Conservation (phyloP, 2,329 filamentous ascomycete species). For the Amylocarpus encephaloides region DNA sequence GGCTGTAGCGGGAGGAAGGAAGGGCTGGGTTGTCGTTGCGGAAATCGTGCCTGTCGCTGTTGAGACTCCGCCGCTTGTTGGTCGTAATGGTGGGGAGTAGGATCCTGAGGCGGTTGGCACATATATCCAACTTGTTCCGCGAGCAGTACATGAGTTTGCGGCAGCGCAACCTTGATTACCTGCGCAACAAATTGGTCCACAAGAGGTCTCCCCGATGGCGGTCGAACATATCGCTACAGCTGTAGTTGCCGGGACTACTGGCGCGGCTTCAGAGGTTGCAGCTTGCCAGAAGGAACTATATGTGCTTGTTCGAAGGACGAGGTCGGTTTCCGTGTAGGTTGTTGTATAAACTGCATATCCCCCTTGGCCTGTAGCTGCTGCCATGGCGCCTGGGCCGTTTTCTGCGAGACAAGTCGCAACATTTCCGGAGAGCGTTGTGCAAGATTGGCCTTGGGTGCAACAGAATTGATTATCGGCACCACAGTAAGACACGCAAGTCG, state of each 20-base stretch:
- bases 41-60: conserved; percentile 51
- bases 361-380: conserved; percentile 34
- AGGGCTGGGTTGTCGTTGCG: conserved; percentile 40
- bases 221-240: conserved; percentile 46
- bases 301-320: conserved; percentile 51
- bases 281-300: conserved; percentile 43
- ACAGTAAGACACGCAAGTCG: conserved; percentile 45
- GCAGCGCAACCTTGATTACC: conserved; percentile 59
- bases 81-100: conserved; percentile 39
- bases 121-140: conserved; percentile 34
- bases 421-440: conserved; percentile 43
- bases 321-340: conserved; percentile 53
- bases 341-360: conserved; percentile 30
- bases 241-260: conserved; percentile 1
- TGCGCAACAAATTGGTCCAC: conserved; percentile 65
- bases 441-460: conserved; percentile 43
- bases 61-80: conserved; percentile 44
- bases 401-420: conserved; percentile 42
- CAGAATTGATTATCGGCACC: conserved; percentile 50
- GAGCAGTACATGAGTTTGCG: conserved; percentile 19
- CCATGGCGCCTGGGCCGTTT: conserved; percentile 33
- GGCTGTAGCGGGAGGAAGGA: conserved; percentile 46
- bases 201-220: conserved; percentile 50
- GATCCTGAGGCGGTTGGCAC: conserved; percentile 11
- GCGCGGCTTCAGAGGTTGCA: conserved; percentile 6